Base-by-base conservation (phyloP, 495 filamentous ascomycete species). In the Poronia punctata region DNA sequence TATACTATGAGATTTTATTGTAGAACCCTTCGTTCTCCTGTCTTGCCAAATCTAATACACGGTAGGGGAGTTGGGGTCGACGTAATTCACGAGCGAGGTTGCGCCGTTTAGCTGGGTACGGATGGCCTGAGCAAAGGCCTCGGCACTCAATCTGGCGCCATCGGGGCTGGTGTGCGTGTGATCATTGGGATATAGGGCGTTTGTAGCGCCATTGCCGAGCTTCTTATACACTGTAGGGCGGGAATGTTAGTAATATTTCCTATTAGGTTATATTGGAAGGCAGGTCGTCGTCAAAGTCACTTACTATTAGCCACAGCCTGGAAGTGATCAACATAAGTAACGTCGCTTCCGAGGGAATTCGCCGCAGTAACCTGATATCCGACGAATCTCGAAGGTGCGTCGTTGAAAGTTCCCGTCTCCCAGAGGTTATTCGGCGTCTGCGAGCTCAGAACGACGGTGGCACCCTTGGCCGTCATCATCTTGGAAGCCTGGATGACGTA, bases 81-180 rank as follows among this genome's bases (percentile, higher is more conserved):
- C 36, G 40, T 43, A 43, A 33, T 16, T 11, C 5, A 10, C 7
- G 8, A 43, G 40, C 3, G 40, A 43, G 3, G 40, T 43, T 7
- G 40, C 36, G 8, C 40, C 40, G 16, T 43, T 43, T 25, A 43
- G 7, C 10, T 35, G 7, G 12, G 23, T 28, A 14, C 36, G 5
- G 14, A 43, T 36, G 0, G 40, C 40, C n/a, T 43, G 40, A 4
- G 40, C 24, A 27, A 43, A 43, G 14, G 40, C 40, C 18, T 43
- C 24, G 6, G 40, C 40, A 15, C 30, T 72, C 1, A 72, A 62
- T 36, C 68, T 56, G 4, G 76, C 76, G 16, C 76, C 70, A 26
- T 52, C 58, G 0, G 71, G 47, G 35, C 65, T 72, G 12, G 78
- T 80, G 59, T 80, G 78, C 3, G 75, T 79, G 51, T 82, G 76